Base-by-base conservation (phyloP, 257 asterid genomes). In the Coffea eugenioides region DNA sequence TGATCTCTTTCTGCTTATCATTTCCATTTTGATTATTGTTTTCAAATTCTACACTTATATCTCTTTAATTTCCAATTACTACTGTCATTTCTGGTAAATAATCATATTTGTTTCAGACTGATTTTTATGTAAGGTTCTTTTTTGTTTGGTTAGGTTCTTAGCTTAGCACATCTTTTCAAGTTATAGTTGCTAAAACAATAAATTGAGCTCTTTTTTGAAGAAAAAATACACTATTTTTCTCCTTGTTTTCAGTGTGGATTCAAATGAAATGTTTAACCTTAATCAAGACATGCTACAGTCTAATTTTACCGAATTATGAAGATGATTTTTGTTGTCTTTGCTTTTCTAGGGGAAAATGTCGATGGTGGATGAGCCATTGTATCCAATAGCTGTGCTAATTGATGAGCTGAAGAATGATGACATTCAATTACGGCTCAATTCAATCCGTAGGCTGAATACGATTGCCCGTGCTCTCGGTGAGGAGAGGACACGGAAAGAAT, bases 391-490 rank as follows among this genome's bases (percentile, higher is more conserved):
- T 8, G 98, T 95, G 54, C 88, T 95, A 31, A 93, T 95, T 82
- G 98, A 95, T 34, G 98, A 95, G 86, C 89, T 95, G 72, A 95
- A 95, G 92, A 95, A 95, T 34, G 99, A 95, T 36, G 99, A 95
- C 76, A 92, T 92, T 82, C 98, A 92, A 71, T 88, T 94, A 45
- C 81, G 98, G 77, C 82, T 94, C 71, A 95, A 95, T 80, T 95
- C 97, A 27, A 92, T 95, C 20, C 92, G 99, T 23, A 90, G 93
- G 86, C 88, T 95, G 25, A 93, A 96, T 80, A 95, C 99, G 75
- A 93, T 95, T 76, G 98, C 99, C 15, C 98, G 98, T 36, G 99
- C 98, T 1, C 97, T 95, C 20, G 98, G 99, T 75, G 99, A 93
- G 87, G 99, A 95, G 71, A 88, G 98, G 82, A 91, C 98, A 23